These are phyloP conservation scores for Cytospora leucostoma DNA, from an alignment of 2,329 filamentous ascomycete genomes.

Conservation along the genomic window DNA sequence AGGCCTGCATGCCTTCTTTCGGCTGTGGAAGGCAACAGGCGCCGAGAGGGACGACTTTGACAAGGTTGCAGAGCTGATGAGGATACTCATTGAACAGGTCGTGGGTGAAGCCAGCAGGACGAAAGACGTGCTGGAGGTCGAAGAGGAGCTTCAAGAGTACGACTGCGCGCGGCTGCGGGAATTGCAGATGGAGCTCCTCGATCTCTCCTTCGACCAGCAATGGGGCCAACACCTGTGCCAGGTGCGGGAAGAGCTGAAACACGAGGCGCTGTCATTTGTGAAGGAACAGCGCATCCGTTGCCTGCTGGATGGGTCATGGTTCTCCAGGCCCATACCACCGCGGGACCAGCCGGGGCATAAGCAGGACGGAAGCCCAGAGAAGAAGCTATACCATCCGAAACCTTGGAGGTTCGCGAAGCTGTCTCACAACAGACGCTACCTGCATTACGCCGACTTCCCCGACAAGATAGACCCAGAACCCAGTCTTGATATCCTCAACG, in stretches of 20 bases:
- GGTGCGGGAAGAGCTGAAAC: slow-evolving; percentile 86
- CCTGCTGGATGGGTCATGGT: slow-evolving; percentile 88
- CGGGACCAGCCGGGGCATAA: slow-evolving; percentile 41
- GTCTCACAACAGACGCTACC: slow-evolving; percentile 84
- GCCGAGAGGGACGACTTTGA: slow-evolving; percentile 86
- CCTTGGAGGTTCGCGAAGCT: slow-evolving; percentile 83
- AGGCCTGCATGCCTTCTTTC: slow-evolving; percentile 82
- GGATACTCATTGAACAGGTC: slow-evolving; percentile 87
- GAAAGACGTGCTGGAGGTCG: slow-evolving; percentile 82
- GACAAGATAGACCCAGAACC: slow-evolving; percentile 65
- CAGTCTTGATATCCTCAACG: slow-evolving; percentile 68
- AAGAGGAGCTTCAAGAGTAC: slow-evolving; percentile 84
- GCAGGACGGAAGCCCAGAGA: slow-evolving; percentile 46
- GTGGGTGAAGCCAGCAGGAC: slow-evolving; percentile 79
- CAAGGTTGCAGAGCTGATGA: slow-evolving; percentile 87
- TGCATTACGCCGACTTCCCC: slow-evolving; percentile 88
- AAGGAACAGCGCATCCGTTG: slow-evolving; percentile 95
- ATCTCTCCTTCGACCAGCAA: slow-evolving; percentile 88
- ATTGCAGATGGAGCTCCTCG: slow-evolving; percentile 90
- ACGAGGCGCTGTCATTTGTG: slow-evolving; percentile 92
- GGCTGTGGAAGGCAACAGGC: slow-evolving; percentile 88
- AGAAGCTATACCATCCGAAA: slow-evolving; percentile 49
- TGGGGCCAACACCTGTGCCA: slow-evolving; percentile 90
- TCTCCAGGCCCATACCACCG: slow-evolving; percentile 54
- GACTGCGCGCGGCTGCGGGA: slow-evolving; percentile 77